Evolutionary conservation across 2,329 filamentous ascomycete species (phyloP).

Genomic region (Sporothrix schenckii): DNA sequence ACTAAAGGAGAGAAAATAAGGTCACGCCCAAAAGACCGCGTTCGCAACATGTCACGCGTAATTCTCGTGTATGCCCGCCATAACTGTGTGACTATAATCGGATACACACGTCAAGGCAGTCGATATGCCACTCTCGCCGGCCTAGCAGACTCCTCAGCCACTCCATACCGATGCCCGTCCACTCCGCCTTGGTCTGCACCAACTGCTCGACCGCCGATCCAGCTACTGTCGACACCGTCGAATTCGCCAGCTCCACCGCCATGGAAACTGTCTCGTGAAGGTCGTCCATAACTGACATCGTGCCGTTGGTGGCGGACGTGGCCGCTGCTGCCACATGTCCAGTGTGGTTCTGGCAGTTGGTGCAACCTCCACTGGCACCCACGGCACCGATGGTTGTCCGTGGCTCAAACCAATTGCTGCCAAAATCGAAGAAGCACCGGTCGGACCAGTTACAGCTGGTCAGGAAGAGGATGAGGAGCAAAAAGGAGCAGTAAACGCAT

Average conservation of each 20-base stretch:
- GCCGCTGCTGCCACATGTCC: not conserved
- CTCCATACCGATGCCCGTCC: constrained; percentile 78
- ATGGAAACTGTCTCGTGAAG: constrained; percentile 44
- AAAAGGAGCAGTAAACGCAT: constrained; percentile 95
- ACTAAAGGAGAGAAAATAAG: constrained; percentile 43
- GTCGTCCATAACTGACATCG: constrained; percentile 6
- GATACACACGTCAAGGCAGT: constrained; percentile 87
- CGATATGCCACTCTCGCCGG: constrained; percentile 83
- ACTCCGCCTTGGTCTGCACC: constrained; percentile 60
- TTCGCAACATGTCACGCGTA: too few species aligned
- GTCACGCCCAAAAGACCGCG: not conserved
- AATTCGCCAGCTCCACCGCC: constrained; percentile 62
- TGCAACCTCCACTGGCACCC: constrained; percentile 32
- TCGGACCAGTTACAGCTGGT: constrained; percentile 77
- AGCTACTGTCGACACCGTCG: constrained; percentile 69
- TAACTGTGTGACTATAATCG: constrained; percentile 51
- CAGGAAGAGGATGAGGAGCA: constrained; percentile 80
- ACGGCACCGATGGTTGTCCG: constrained; percentile 48
- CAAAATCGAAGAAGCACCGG: constrained; percentile 90
- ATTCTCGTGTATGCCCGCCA: not conserved
- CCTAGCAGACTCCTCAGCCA: constrained; percentile 84
- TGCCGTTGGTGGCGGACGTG: not conserved
- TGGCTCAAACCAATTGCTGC: constrained; percentile 91
- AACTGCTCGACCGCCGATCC: constrained; percentile 68
- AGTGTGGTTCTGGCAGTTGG: not conserved